phyloP scores from a whole-genome alignment of 1,284 basidiomycete species.

The Ceratobasidium sp. region DNA sequence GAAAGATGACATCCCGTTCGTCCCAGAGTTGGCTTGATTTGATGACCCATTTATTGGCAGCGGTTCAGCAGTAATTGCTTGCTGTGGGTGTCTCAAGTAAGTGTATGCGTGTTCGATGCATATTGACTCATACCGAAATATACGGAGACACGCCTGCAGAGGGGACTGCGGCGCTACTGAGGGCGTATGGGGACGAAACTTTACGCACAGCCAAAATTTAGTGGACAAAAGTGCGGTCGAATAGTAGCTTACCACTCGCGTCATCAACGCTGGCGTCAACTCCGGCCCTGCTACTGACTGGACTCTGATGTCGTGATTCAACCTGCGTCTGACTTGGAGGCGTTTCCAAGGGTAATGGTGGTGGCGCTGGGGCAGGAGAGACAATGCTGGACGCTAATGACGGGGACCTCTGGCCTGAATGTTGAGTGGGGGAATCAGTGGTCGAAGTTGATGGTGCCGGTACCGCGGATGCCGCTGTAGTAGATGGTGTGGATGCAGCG shows the following conservation, averaged over 20 bases:
- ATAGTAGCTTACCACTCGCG: constrained; percentile 59
- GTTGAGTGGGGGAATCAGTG: constrained; percentile 59
- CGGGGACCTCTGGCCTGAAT: constrained; percentile 41
- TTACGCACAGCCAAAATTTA: constrained; percentile 58
- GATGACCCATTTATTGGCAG: constrained; percentile 52
- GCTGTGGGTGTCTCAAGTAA: constrained; percentile 44
- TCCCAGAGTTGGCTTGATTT: constrained; percentile 45
- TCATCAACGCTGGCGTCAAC: constrained; percentile 55
- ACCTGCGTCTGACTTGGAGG: constrained; percentile 38
- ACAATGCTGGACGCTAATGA: constrained; percentile 43
- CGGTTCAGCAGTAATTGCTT: constrained; percentile 48
- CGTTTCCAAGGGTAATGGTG: constrained; percentile 45
- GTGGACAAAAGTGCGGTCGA: constrained; percentile 55
- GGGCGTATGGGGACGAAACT: constrained; percentile 35
- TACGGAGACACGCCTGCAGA: constrained; percentile 44
- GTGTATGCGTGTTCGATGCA: constrained; percentile 46
- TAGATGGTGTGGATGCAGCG: constrained; percentile 49
- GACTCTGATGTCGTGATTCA: constrained; percentile 43
- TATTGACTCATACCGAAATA: constrained; percentile 43
- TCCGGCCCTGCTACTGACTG: constrained; percentile 38
- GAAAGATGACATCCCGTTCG: constrained; percentile 43
- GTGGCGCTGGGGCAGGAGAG: constrained; percentile 38
- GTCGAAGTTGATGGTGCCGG: constrained; percentile 79
- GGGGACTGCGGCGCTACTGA: constrained; percentile 40
- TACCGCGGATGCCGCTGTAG: constrained; percentile 73